Evolutionary conservation across 495 filamentous ascomycete genomes (phyloP).

Genomic region (Neurospora sp.): DNA sequence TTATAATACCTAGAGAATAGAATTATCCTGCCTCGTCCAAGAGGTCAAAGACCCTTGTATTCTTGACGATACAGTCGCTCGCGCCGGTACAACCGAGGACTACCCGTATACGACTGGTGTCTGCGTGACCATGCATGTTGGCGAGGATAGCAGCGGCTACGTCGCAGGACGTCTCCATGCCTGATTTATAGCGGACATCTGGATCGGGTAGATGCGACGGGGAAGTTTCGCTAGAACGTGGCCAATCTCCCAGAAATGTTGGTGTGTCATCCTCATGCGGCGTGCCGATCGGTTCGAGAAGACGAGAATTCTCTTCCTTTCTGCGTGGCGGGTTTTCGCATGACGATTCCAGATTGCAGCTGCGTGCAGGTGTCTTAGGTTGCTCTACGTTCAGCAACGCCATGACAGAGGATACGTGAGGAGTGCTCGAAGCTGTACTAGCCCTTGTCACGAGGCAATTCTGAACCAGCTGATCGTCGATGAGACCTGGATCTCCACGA

Average conservation of each 20-base stretch:
- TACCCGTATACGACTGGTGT: no score
- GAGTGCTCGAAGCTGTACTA: not conserved
- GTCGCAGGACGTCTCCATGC: slow-evolving; percentile 14
- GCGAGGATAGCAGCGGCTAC: slow-evolving; percentile 17
- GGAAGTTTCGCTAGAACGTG: not conserved
- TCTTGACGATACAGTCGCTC: no score
- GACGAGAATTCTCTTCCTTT: not conserved
- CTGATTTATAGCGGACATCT: no score
- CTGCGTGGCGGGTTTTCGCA: not conserved
- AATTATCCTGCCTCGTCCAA: no score
- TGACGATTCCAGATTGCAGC: not conserved
- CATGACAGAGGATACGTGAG: no score
- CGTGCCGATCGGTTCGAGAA: no score
- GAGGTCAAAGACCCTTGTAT: no score
- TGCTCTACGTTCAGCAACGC: no score
- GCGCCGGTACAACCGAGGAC: no score
- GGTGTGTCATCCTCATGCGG: not conserved
- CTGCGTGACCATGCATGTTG: slow-evolving; percentile 2
- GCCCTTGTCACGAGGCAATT: not conserved
- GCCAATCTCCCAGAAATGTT: not conserved
- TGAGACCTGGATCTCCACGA: not conserved
- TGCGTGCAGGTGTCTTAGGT: not conserved
- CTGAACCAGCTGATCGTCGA: not conserved
- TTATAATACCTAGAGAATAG: no score
- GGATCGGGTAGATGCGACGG: not conserved